phyloP scores from a whole-genome alignment of 2,329 filamentous ascomycete species.

The Nemania abortiva region DNA sequence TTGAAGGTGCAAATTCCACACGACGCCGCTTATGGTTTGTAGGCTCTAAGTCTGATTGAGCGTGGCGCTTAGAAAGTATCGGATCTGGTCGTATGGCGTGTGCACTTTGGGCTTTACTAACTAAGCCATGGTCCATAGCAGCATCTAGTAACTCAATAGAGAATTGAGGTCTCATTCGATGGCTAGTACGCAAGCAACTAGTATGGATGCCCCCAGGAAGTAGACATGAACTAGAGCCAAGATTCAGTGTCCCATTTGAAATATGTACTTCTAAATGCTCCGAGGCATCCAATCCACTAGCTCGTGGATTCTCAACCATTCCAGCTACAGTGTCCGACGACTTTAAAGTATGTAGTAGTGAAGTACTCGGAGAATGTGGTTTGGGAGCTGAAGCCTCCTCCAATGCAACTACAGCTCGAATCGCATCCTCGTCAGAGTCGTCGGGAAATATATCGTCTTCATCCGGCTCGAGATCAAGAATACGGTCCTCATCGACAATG shows the following conservation, averaged over 20 bases:
- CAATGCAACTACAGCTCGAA: conserved; percentile 30
- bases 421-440: conserved; percentile 66
- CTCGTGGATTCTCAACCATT: background rate
- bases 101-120: conserved; percentile 50
- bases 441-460: conserved; percentile 63
- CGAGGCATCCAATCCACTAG: conserved; percentile 6
- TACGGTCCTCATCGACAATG: conserved; percentile 74
- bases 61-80: conserved; percentile 42
- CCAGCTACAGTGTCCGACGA: background rate
- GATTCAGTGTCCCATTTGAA: conserved; percentile 20
- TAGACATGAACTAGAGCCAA: conserved; percentile 30
- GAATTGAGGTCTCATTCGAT: conserved; percentile 55
- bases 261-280: conserved; percentile 4
- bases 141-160: conserved; percentile 55
- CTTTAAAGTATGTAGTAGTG: background rate
- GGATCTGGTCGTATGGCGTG: conserved; percentile 22
- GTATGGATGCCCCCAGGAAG: conserved; percentile 55
- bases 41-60: conserved; percentile 35
- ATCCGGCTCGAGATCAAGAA: conserved; percentile 60
- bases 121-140: conserved; percentile 56
- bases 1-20: conserved; percentile 43
- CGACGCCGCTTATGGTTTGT: conserved; percentile 48
- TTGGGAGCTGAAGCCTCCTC: conserved; percentile 25
- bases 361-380: background rate
- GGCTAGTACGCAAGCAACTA: conserved; percentile 58